phyloP scores from a whole-genome alignment of 1,284 basidiomycete genomes.

The Xerocomus amazonicus region DNA sequence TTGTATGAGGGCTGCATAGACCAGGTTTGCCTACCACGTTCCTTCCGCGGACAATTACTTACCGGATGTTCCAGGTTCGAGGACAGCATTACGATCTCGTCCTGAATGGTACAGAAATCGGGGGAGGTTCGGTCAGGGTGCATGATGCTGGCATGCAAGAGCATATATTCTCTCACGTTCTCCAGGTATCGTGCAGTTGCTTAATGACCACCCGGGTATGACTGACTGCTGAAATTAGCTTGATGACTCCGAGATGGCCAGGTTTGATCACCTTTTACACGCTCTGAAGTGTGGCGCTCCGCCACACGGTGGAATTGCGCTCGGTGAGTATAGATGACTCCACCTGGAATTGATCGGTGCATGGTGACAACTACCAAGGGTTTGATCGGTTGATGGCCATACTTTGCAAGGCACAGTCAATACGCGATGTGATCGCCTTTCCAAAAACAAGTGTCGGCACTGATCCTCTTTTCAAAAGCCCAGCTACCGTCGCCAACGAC shows the following conservation, averaged over 20 bases:
- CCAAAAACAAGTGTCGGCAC: constrained; percentile 83
- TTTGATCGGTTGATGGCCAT: constrained; percentile 92
- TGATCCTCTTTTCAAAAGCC: constrained; percentile 90
- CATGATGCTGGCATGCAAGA: constrained; percentile 88
- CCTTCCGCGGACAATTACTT: constrained; percentile 5
- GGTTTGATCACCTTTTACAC: constrained; percentile 83
- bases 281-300: constrained; percentile 88
- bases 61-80: constrained; percentile 54
- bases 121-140: constrained; percentile 89
- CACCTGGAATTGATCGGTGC: constrained; percentile 6
- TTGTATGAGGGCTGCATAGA: constrained; percentile 68
- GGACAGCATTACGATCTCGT: constrained; percentile 98
- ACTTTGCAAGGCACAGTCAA: constrained; percentile 78
- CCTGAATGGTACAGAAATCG: constrained; percentile 92
- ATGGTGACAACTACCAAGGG: constrained; percentile 45
- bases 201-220: background rate
- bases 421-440: constrained; percentile 95
- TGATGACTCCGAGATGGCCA: constrained; percentile 61
- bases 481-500: constrained; percentile 55
- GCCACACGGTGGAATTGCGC: constrained; percentile 92
- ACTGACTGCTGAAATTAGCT: constrained; percentile 48
- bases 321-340: constrained; percentile 51
- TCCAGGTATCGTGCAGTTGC: constrained; percentile 54
- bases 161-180: constrained; percentile 71
- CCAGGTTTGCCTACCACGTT: constrained; percentile 43